phyloP scores from a whole-genome alignment of 2,329 filamentous ascomycete species.

The Ilyonectria robusta region DNA sequence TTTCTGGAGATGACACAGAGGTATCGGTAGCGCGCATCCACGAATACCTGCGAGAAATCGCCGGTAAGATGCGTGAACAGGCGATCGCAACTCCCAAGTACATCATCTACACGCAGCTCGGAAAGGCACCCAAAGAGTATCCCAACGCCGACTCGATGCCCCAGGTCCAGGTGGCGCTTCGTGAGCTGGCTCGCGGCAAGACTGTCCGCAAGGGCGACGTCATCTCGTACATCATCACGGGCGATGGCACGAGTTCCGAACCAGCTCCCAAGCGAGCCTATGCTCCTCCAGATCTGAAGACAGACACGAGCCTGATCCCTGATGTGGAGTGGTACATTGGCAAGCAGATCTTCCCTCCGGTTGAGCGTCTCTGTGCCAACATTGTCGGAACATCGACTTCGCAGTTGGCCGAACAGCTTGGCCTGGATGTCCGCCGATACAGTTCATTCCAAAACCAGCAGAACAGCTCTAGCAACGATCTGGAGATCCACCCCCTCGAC shows the following conservation, averaged over 20 bases:
- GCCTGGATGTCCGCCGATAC: conserved; percentile 91
- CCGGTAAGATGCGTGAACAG: conserved; percentile 87
- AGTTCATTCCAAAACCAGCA: conserved; percentile 61
- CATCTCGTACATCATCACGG: conserved; percentile 94
- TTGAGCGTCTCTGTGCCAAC: conserved; percentile 96
- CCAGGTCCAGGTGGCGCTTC: conserved; percentile 94
- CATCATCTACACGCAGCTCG: conserved; percentile 97
- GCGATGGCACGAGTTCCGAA: conserved; percentile 76
- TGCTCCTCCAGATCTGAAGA: conserved; percentile 85
- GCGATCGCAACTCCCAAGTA: conserved; percentile 86
- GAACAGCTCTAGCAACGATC: conserved; percentile 69
- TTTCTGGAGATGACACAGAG: conserved; percentile 94
- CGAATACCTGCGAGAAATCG: conserved; percentile 90
- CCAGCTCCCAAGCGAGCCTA: conserved; percentile 90
- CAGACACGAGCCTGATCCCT: conserved; percentile 81
- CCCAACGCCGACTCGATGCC: conserved; percentile 96
- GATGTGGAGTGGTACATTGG: conserved; percentile 98
- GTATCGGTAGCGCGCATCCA: conserved; percentile 90
- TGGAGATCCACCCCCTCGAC: conserved; percentile 91
- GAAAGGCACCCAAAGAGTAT: conserved; percentile 93
- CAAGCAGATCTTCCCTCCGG: conserved; percentile 98
- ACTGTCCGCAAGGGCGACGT: conserved; percentile 93
- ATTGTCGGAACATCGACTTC: conserved; percentile 93
- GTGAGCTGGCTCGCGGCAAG: conserved; percentile 89
- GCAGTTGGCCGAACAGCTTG: conserved; percentile 91